Conservation (phyloP, 306 rosid species). For the Castanospermum australe region DNA sequence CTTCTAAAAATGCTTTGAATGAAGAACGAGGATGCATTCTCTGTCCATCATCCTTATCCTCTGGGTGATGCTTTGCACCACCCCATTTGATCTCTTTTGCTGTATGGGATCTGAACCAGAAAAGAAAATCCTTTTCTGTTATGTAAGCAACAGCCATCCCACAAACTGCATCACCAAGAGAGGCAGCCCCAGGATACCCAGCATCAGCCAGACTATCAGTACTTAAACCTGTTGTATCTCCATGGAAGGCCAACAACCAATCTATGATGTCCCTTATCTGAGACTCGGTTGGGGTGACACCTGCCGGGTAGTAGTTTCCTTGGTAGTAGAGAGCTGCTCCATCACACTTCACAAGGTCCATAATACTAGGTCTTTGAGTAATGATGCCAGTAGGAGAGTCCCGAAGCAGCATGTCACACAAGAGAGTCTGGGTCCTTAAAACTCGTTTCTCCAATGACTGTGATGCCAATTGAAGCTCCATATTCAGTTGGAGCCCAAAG, state of each 20-base stretch:
- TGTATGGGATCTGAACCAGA: constrained; percentile 97
- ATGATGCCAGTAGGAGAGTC: constrained; percentile 87
- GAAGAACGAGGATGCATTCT: constrained; percentile 99
- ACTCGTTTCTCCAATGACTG: constrained; percentile 83
- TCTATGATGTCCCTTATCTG: constrained; percentile 86
- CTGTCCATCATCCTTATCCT: constrained; percentile 97
- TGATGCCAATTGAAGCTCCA: constrained; percentile 84
- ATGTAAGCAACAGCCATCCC: constrained; percentile 98
- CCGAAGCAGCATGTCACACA: constrained; percentile 97
- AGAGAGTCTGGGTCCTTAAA: constrained; percentile 84
- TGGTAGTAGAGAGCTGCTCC: constrained; percentile 85
- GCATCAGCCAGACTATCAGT: constrained; percentile 97
- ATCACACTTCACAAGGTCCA: constrained; percentile 91
- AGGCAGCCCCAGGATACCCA: constrained; percentile 86
- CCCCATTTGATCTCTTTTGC: constrained; percentile 97
- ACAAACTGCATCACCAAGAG: constrained; percentile 90
- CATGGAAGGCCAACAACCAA: constrained; percentile 83
- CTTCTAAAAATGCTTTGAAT: constrained; percentile 94
- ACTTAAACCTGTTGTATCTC: constrained; percentile 92
- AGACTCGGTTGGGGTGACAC: constrained; percentile 76
- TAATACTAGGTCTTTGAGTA: constrained; percentile 90
- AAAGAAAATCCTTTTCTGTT: constrained; percentile 73
- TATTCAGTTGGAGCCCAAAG: constrained; percentile 86
- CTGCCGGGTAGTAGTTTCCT: constrained; percentile 66
- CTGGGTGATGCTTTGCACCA: constrained; percentile 98